Base-by-base conservation (phyloP, 208 protist species). In the Plasmodiophora brassicae region DNA sequence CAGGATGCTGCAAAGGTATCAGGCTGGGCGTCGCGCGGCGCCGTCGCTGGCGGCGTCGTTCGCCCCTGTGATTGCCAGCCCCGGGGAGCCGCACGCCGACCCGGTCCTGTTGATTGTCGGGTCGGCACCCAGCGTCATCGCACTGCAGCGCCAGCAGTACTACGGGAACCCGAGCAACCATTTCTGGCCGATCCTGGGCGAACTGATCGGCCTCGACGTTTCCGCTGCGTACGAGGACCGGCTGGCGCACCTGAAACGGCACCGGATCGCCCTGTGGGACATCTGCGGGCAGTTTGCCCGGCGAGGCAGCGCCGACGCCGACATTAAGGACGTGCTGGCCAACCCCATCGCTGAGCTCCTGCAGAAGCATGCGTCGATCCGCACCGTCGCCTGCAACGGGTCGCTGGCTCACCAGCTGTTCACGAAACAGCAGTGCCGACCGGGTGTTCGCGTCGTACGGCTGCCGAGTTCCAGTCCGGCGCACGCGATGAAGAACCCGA, bases 101-200 rank as follows among this genome's bases (percentile, higher is more conserved):
- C 65, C 65, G 65, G 14, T 78, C 10, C n/a, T 78, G 14, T 78
- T 78, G 65, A 78, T 78, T 32, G 10, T 78, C 32, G 65, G 65
- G 10, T 78, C 65, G n/a, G 65, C 65, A 8, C 65, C 65, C 5
- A 38, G 65, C 41, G 14, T 32, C 41, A 8, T 78, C n/a, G 65
- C 65, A 5, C 5, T 78, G 32, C 14, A 5, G 20, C 5, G n/a
- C 5, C 65, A 78, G n/a, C 14, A 78, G n/a, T 78, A 78, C 41
- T 78, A 78, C n/a, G 65, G 65, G 14, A 5, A 78, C 41, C 65
- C 65, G 20, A 44, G 32, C 10, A 78, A 78, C n/a, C 65, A 78
- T 32, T 78, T 78, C 41, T 78, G 65, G 65, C 5, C 10, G 14
- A 78, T 78, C n/a, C 41, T 78, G 65, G 65, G 5, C 10, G 41